Conservation (phyloP, 1,284 basidiomycete genomes). For the Sparassis latifolia region DNA sequence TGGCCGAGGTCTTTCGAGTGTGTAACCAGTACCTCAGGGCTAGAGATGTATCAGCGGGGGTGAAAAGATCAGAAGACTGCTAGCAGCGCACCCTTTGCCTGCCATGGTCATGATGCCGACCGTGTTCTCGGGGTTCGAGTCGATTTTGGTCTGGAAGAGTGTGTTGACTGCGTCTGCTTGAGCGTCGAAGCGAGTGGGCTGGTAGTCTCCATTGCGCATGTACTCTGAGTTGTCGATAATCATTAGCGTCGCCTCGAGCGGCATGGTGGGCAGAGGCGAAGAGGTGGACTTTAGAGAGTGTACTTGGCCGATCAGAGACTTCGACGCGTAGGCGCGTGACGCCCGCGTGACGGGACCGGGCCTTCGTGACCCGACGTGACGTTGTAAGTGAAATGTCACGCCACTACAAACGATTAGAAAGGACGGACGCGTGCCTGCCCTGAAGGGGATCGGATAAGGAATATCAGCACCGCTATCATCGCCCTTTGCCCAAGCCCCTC, state of each 20-base stretch:
- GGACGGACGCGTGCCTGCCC: conserved; percentile 18
- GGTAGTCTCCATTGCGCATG: conserved; percentile 95
- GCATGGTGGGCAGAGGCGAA: conserved; percentile 53
- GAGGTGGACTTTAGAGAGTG: not conserved
- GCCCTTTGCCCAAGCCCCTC: conserved; percentile 25
- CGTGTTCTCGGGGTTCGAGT: conserved; percentile 95
- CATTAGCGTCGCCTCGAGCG: conserved; percentile 91
- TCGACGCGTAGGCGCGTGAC: not conserved
- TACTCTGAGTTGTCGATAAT: conserved; percentile 92
- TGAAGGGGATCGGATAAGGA: conserved; percentile 28
- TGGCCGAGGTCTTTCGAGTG: conserved; percentile 94
- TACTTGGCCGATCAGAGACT: not conserved
- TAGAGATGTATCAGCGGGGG: conserved; percentile 25
- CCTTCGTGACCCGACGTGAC: conserved; percentile 10
- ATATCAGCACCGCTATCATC: conserved; percentile 18
- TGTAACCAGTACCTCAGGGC: conserved; percentile 93
- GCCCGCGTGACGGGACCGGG: conserved; percentile 1
- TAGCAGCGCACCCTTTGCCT: conserved; percentile 71
- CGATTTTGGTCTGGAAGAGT: conserved; percentile 90
- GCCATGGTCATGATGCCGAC: conserved; percentile 99
- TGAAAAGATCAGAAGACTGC: not conserved
- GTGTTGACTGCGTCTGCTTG: conserved; percentile 90
- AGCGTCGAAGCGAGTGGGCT: conserved; percentile 82
- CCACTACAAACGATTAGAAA: too few relatives aligned
- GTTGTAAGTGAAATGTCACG: not conserved